Base-by-base conservation (phyloP, 2,329 filamentous ascomycete species). In the Colletotrichum spaethianum region DNA sequence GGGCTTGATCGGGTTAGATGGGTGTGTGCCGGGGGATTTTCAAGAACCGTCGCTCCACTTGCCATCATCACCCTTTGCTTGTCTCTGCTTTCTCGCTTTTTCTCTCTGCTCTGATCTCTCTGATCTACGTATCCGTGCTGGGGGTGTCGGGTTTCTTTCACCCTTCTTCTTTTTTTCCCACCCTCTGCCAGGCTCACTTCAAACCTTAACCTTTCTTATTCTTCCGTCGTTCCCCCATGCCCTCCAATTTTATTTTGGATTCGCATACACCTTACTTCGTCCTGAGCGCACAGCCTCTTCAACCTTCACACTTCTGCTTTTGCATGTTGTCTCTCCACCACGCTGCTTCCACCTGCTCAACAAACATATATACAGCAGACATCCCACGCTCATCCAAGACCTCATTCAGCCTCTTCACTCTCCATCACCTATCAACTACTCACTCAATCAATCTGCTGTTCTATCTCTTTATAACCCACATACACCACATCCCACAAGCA, bases 201-300 rank as follows among this genome's bases (percentile, higher is more conserved):
- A 69, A 72, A 72, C 69, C 53, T 72, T 57, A 67, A 63, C 64
- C n/a, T 72, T 72, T 67, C 69, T 72, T 72, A 52, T 70, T 70
- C 60, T 53, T 44, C 46, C 48, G 57, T 62, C 42, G 57, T 60
- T 38, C 23, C 57, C 59, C 55, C 60, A 61, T 64, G 55, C 44
- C 66, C 70, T 73, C 56, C 46, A 73, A 73, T 73, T 48, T 73
- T 62, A 59, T 59, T 53, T 46, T 31, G 56, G 31, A 71, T 61
- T 71, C 33, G 33, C 56, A 62, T 57, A 67, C 46, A 62, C 55
- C 63, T 53, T 26, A 60, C 28, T 31, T 62, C 28, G 28, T 62
- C 26, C 42, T 62, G 59, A 26, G 46, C 59, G 46, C 67, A 70
- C 66, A 70, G 67, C 70, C 50, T 70, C 53, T 70, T 40, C 38